A percentile compares a stretch with the other conserved stretches of the same genome.
These are phyloP conservation scores for Cutaneotrichosporon arboriforme DNA, from an alignment of 1,284 basidiomycete genomes.

Conservation along the genomic window DNA sequence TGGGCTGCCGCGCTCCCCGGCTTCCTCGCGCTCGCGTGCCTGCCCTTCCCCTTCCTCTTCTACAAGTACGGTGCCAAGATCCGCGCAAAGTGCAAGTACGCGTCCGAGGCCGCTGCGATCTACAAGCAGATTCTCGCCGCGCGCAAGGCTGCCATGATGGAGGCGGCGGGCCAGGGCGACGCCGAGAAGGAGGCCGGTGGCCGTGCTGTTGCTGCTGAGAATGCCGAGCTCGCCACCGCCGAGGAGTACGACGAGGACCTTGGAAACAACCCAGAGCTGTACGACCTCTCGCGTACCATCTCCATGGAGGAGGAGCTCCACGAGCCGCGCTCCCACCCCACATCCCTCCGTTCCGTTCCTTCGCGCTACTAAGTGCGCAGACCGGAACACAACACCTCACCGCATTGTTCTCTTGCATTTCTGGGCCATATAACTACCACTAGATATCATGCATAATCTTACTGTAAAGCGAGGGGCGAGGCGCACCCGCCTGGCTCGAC, in stretches of 20 bases:
- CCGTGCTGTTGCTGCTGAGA: background rate
- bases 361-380: background rate
- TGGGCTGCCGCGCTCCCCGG: conserved; percentile 65
- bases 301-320: conserved; percentile 19
- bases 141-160: conserved; percentile 21
- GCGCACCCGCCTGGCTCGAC: too few relatives aligned
- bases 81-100: conserved; percentile 54
- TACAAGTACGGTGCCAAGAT: conserved; percentile 56
- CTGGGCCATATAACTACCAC: too few relatives aligned
- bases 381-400: too few relatives aligned
- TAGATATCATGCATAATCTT: too few relatives aligned
- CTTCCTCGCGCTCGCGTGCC: conserved; percentile 56
- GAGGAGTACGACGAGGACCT: conserved; percentile 7
- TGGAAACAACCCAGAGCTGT: conserved; percentile 13
- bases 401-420: too few relatives aligned
- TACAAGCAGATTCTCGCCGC: conserved; percentile 40
- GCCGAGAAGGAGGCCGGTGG: conserved; percentile 10
- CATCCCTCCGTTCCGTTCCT: background rate
- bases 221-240: background rate
- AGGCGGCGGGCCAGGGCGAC: conserved; percentile 6
- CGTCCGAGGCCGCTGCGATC: conserved; percentile 36
- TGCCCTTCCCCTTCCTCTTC: conserved; percentile 55
- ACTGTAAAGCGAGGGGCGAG: too few relatives aligned
- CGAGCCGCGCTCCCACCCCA: conserved; percentile 6
- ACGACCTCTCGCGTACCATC: conserved; percentile 17